Percentiles rank a stretch among this genome's conserved stretches.
These are phyloP conservation scores for Macrophomina phaseolina DNA, from an alignment of 2,329 filamentous ascomycete genomes.

Conservation along the genomic window DNA sequence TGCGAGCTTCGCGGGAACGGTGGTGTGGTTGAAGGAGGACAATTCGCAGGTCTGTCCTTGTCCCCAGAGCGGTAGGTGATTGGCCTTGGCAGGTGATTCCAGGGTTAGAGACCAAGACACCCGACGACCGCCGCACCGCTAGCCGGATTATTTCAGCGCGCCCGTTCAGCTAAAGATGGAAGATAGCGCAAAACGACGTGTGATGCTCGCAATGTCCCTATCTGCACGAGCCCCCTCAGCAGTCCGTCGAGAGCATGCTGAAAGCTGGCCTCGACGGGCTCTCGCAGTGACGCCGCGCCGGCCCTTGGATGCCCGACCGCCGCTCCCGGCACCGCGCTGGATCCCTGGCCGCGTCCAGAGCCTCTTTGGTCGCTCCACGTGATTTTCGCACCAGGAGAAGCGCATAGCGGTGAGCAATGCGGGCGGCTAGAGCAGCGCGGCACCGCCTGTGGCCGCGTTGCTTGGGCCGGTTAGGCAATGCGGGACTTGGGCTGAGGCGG, in stretches of 20 bases:
- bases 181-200: no score
- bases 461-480: background rate
- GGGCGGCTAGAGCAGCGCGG: background rate
- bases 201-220: background rate
- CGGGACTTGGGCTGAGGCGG: background rate
- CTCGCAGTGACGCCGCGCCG: background rate
- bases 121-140: conserved; percentile 9
- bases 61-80: conserved; percentile 9
- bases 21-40: conserved; percentile 9
- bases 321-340: conserved; percentile 12
- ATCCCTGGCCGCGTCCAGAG: conserved; percentile 18
- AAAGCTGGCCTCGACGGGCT: background rate
- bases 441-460: background rate
- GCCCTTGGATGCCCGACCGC: conserved; percentile 17
- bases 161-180: no score
- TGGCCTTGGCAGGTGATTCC: conserved; percentile 14
- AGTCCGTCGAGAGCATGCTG: background rate
- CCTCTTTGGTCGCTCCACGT: background rate
- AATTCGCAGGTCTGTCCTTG: conserved; percentile 4
- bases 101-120: conserved; percentile 3
- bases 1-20: conserved; percentile 3
- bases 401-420: background rate
- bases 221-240: background rate
- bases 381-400: background rate
- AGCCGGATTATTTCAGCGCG: background rate